Conservation (phyloP, 1,139 yeast species). For the Candida sp. region DNA sequence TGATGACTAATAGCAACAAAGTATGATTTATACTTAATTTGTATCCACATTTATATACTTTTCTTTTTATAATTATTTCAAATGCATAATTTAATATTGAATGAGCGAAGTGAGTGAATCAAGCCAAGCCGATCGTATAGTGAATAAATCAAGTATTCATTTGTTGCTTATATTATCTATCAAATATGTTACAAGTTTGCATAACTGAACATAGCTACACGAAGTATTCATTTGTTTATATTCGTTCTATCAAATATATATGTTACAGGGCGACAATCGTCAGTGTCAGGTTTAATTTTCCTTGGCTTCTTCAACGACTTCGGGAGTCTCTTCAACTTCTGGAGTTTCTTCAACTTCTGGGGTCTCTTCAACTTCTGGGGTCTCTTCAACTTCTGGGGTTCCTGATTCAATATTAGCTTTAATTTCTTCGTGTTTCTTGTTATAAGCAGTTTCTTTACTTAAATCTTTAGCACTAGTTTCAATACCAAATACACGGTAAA, state of each 20-base stretch:
- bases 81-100: not conserved
- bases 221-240: not conserved
- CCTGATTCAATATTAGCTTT: constrained; percentile 8
- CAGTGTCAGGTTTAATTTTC: not conserved
- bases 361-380: constrained; percentile 3
- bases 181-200: not conserved
- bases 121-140: too few species aligned
- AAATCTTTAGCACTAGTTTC: constrained; percentile 59
- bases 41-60: not conserved
- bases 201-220: not conserved
- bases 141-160: too few species aligned
- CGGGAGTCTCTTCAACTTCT: too few species aligned
- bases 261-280: not conserved
- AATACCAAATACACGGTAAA: constrained; percentile 77
- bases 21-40: too few species aligned
- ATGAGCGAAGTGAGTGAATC: too few species aligned
- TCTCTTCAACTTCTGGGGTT: constrained; percentile 4
- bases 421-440: constrained; percentile 27
- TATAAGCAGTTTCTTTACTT: constrained; percentile 44
- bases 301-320: not conserved
- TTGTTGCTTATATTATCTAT: not conserved
- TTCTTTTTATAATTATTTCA: not conserved
- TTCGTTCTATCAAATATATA: not conserved
- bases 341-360: not conserved
- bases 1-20: not conserved